Conservation (phyloP, 345 rosid genomes). For the Aquilaria yunnanensis region DNA sequence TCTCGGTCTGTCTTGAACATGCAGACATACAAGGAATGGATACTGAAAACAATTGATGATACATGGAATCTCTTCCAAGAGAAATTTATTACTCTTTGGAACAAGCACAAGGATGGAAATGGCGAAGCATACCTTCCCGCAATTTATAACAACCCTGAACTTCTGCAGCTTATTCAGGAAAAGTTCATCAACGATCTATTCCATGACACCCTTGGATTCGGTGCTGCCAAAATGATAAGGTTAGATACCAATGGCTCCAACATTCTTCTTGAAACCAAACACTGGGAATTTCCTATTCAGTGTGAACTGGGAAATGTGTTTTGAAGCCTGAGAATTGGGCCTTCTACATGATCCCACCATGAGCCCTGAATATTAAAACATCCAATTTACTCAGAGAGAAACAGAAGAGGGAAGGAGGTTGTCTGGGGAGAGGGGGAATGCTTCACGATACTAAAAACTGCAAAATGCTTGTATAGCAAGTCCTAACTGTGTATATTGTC, state of each 20-base stretch:
- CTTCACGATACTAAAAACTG: too few species aligned
- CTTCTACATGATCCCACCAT: too few species aligned
- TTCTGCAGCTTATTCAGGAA: constrained; percentile 49
- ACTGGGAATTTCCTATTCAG: too few species aligned
- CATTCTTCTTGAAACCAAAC: too few species aligned
- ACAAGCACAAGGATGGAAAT: constrained; percentile 56
- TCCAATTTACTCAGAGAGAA: too few species aligned
- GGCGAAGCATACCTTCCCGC: constrained; percentile 79
- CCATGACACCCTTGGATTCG: constrained; percentile 82
- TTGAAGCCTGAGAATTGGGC: too few species aligned
- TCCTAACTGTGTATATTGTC: not conserved
- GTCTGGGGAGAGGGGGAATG: too few species aligned
- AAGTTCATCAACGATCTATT: constrained; percentile 51
- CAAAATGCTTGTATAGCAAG: too few species aligned
- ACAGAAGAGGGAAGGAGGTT: too few species aligned
- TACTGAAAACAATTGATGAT: constrained; percentile 50
- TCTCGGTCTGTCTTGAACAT: not conserved
- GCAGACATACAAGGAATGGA: constrained; percentile 66
- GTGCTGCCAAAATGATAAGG: constrained; percentile 93
- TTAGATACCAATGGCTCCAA: constrained; percentile 7
- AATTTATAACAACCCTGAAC: constrained; percentile 52
- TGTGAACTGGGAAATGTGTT: too few species aligned
- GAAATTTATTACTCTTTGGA: constrained; percentile 60
- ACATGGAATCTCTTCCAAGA: constrained; percentile 59
- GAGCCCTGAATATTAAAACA: too few species aligned